Base-by-base conservation (phyloP, 2,329 filamentous ascomycete genomes). In the Arthroderma uncinatum region DNA sequence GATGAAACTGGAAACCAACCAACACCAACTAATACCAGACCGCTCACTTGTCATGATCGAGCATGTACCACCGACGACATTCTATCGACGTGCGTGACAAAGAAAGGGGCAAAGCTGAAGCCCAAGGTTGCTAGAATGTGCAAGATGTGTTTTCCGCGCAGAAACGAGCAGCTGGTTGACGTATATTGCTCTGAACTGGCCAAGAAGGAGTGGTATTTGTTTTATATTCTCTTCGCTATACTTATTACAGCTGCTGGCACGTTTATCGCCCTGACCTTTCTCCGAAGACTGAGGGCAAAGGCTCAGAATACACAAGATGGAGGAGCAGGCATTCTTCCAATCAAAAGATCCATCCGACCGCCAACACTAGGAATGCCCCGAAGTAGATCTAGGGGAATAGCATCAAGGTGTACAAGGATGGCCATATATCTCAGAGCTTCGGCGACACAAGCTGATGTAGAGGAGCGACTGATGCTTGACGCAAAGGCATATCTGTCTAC, bases 201-300 rank as follows among this genome's bases (percentile, higher is more conserved):
- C 10, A 21, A 54, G 16, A 54, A 28, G 36, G 34, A 39, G 33
- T 40, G 52, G 33, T 10, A 54, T n/a, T 16, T 54, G 7, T 54
- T 54, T 25, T 54, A 54, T 25, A 39, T 54, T 14, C 52, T 54
- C 19, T 54, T n/a, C n/a, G 52, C 52, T 9, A 39, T 54, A 40
- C 52, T 54, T 6, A 10, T 54, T 4, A n/a, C 52, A 6, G n/a
- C 33, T 25, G 33, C 52, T 23, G 19, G 5, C 19, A 12, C 33
- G 3, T n/a, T 16, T 9, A n/a, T 50, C 47, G 19, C 47, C 4
- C 6, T 50, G 14, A 12, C n/a, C 10, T 16, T 33, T n/a, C 5
- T 30, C 14, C 47, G 47, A 14, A 50, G n/a, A 16, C 1, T 33
- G n/a, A 50, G 8, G 25, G 47, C n/a, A 8, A 50, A 33, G 28